Evolutionary conservation across 2,329 filamentous ascomycete species (phyloP).

Genomic region (Neocucurbitaria cava): DNA sequence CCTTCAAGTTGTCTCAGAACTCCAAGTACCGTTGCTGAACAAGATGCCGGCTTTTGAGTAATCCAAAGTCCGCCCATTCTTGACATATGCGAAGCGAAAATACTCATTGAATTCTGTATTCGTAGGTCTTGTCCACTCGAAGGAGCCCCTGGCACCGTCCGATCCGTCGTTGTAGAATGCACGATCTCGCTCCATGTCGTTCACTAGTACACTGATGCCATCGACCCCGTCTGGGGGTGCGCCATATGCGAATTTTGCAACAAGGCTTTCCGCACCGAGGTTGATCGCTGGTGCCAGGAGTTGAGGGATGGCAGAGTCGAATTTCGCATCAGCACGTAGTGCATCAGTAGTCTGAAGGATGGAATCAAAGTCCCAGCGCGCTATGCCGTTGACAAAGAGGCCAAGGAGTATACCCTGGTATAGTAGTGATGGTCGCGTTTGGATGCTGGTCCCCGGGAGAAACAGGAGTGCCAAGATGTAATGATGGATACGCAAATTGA

Average conservation of each 20-base stretch:
- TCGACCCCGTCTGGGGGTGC: conserved; percentile 62
- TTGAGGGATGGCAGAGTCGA: conserved; percentile 66
- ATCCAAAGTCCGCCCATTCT: conserved; percentile 35
- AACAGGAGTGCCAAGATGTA: conserved; percentile 46
- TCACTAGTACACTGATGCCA: conserved; percentile 79
- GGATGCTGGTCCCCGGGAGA: conserved; percentile 44
- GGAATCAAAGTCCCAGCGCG: conserved; percentile 53
- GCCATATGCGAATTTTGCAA: conserved; percentile 64
- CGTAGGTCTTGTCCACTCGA: conserved; percentile 52
- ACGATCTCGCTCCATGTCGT: conserved; percentile 76
- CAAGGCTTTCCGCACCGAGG: conserved; percentile 54
- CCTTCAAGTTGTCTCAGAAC: conserved; percentile 20
- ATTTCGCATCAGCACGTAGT: conserved; percentile 63
- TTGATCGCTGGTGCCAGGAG: conserved; percentile 33
- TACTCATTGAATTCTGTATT: conserved; percentile 38
- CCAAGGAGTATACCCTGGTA: conserved; percentile 47
- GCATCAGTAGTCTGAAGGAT: conserved; percentile 81
- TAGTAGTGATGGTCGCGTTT: conserved; percentile 43
- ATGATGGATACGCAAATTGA: conserved; percentile 89
- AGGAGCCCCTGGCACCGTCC: conserved; percentile 11
- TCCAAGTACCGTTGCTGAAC: conserved; percentile 40
- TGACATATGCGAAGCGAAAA: conserved; percentile 45
- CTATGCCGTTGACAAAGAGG: conserved; percentile 46
- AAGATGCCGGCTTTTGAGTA: conserved; percentile 40
- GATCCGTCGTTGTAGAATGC: conserved; percentile 31